A percentile compares a stretch with the other conserved stretches of the same genome.
phyloP scores from a whole-genome alignment of 2,329 filamentous ascomycete genomes.

The Sporothrix brunneoviolacea region DNA sequence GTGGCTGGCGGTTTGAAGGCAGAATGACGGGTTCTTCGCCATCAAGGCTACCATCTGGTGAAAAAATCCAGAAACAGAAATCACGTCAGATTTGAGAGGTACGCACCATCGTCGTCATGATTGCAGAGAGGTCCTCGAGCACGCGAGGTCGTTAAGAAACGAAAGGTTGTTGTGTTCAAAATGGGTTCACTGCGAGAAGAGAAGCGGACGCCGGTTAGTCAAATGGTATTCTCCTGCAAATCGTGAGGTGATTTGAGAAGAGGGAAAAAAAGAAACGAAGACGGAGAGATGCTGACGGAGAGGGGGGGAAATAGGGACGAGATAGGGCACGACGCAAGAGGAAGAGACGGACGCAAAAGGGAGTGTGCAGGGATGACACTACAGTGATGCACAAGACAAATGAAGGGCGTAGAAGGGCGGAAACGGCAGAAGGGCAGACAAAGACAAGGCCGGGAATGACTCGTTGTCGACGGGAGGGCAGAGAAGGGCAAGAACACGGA shows the following conservation, averaged over 20 bases:
- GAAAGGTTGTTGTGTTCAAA: background rate
- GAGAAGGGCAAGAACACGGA: background rate
- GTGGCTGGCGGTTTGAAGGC: too few species aligned
- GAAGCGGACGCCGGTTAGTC: too few species aligned
- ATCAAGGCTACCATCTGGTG: too few species aligned
- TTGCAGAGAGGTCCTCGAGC: slow-evolving; percentile 21
- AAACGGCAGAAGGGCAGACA: background rate
- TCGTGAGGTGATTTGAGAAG: too few species aligned
- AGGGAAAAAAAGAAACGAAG: too few species aligned
- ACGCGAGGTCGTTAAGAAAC: slow-evolving; percentile 14
- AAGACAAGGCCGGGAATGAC: background rate
- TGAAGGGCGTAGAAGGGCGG: background rate
- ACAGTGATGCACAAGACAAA: background rate
- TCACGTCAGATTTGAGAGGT: background rate
- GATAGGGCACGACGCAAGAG: background rate
- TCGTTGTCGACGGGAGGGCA: background rate
- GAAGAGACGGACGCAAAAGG: background rate
- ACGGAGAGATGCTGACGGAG: too few species aligned
- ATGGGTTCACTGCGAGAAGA: background rate
- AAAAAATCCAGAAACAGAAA: too few species aligned
- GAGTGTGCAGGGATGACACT: background rate
- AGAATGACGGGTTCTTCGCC: too few species aligned
- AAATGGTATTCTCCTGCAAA: too few species aligned
- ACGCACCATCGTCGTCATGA: slow-evolving; percentile 49
- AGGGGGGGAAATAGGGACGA: background rate